phyloP scores from a whole-genome alignment of 306 rosid genomes.

The Trifolium repens region DNA sequence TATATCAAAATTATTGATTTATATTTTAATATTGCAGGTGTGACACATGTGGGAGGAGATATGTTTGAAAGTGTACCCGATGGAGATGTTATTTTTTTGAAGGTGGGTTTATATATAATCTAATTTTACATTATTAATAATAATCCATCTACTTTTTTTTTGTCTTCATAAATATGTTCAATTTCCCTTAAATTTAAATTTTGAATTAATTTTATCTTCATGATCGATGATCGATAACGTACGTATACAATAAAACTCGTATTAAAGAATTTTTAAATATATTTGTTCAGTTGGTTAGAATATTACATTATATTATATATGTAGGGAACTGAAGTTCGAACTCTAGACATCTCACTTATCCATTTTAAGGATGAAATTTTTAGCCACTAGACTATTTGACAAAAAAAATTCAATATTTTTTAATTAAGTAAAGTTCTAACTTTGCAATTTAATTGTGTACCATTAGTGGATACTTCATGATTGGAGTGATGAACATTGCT shows the following conservation, averaged over 20 bases:
- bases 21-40: slow-evolving; percentile 34
- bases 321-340: no score
- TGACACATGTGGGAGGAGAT: slow-evolving; percentile 51
- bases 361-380: no score
- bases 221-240: no score
- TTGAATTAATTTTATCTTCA: neutral
- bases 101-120: slow-evolving; percentile 20
- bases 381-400: no score
- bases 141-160: neutral
- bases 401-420: no score
- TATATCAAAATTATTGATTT: neutral
- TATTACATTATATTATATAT: no score
- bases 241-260: neutral
- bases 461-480: slow-evolving; percentile 51
- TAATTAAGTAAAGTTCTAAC: neutral
- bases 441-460: neutral
- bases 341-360: no score
- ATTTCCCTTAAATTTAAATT: neutral
- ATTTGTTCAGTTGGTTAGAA: no score
- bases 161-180: neutral
- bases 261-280: neutral
- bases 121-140: neutral
- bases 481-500: slow-evolving; percentile 47
- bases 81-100: slow-evolving; percentile 50
- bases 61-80: slow-evolving; percentile 56